phyloP scores from a whole-genome alignment of 805 yeast species.

The Metschnikowia peoriensis region DNA sequence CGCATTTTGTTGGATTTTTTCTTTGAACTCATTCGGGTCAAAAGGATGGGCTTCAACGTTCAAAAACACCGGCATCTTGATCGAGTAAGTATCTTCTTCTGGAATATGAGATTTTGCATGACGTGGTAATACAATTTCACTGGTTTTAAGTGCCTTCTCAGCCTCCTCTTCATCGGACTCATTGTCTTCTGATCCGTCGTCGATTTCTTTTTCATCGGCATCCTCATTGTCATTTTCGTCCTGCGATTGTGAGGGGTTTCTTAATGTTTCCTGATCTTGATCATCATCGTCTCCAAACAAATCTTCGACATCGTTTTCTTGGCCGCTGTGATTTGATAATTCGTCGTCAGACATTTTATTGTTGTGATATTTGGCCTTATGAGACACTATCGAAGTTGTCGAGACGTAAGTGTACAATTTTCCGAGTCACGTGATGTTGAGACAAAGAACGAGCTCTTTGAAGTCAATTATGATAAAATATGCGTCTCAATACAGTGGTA shows the following conservation, averaged over 20 bases:
- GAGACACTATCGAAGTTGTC: neutral
- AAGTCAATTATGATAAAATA: too few relatives aligned
- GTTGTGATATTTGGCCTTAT: neutral
- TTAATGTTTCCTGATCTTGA: slow-evolving; percentile 13
- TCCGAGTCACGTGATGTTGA: slow-evolving; percentile 10
- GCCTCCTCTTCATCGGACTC: slow-evolving; percentile 35
- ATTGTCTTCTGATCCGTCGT: slow-evolving; percentile 16
- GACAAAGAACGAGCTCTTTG: neutral
- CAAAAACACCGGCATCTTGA: slow-evolving; percentile 80
- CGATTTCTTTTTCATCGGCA: slow-evolving; percentile 21
- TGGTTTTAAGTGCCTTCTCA: slow-evolving; percentile 34
- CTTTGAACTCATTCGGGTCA: slow-evolving; percentile 67
- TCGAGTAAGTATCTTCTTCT: slow-evolving; percentile 41
- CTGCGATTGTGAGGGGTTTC: slow-evolving; percentile 11
- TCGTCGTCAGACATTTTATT: slow-evolving; percentile 28
- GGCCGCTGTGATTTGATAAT: slow-evolving; percentile 14
- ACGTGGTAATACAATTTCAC: slow-evolving; percentile 44
- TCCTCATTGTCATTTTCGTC: slow-evolving; percentile 25
- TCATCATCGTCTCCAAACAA: slow-evolving; percentile 35
- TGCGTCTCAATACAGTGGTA: too few relatives aligned
- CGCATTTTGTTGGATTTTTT: slow-evolving; percentile 39
- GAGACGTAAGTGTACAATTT: neutral
- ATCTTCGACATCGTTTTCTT: slow-evolving; percentile 31
- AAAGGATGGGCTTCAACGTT: slow-evolving; percentile 84
- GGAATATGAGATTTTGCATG: slow-evolving; percentile 42